These are phyloP conservation scores for Pholiota conissans DNA, from an alignment of 768 basidiomycete species.

Conservation along the genomic window DNA sequence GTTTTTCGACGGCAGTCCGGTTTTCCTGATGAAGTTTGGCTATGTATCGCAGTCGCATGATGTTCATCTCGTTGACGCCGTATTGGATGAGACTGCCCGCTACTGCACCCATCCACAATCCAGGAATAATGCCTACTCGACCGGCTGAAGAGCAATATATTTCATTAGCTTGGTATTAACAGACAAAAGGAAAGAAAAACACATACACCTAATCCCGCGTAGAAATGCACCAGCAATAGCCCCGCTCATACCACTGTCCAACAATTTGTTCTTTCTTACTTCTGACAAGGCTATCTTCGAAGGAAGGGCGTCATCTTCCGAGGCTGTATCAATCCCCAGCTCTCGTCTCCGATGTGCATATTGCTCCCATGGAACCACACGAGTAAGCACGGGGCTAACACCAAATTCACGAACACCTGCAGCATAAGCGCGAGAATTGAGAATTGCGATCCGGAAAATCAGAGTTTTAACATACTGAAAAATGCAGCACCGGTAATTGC, in stretches of 20 bases:
- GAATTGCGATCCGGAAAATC: background rate
- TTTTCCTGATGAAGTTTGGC: conserved; percentile 32
- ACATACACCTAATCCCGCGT: conserved; percentile 58
- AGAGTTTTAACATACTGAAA: conserved; percentile 59
- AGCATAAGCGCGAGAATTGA: conserved; percentile 1
- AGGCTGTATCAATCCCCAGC: conserved; percentile 17
- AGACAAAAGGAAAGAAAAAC: background rate
- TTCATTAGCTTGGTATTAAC: background rate
- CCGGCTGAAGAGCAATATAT: conserved; percentile 51
- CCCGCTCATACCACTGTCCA: conserved; percentile 78
- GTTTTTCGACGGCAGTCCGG: conserved; percentile 9
- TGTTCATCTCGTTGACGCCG: conserved; percentile 64
- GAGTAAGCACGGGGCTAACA: conserved; percentile 62
- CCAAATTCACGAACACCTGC: conserved; percentile 76
- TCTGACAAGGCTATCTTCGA: conserved; percentile 44
- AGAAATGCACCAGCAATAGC: conserved; percentile 62
- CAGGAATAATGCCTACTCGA: conserved; percentile 52
- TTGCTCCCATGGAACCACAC: conserved; percentile 43
- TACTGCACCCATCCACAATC: conserved; percentile 57
- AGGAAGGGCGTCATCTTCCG: conserved; percentile 1
- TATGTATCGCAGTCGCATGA: conserved; percentile 60
- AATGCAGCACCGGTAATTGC: conserved; percentile 72
- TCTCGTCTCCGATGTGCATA: conserved; percentile 44
- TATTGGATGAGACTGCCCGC: conserved; percentile 66
- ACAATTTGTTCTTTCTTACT: conserved; percentile 56